A percentile compares a stretch with the other conserved stretches of the same genome.
These are phyloP conservation scores for Nepenthes alata DNA, from an alignment of 179 eudicot genomes.

Conservation along the genomic window DNA sequence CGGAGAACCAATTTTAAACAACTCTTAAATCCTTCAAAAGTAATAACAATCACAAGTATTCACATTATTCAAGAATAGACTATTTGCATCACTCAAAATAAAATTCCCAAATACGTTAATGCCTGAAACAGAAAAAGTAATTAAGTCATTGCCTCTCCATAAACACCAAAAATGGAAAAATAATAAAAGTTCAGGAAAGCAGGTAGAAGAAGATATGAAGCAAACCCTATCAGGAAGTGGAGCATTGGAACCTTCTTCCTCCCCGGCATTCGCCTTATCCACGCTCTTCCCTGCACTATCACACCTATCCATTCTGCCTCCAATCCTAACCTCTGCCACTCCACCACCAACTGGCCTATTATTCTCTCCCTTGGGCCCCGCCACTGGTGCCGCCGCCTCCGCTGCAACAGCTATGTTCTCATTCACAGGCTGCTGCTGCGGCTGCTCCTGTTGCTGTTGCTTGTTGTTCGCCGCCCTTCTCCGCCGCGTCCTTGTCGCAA, in stretches of 20 bases:
- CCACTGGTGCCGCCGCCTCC: slow-evolving; percentile 10
- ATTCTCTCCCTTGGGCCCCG: slow-evolving; percentile 11
- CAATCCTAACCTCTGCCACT: slow-evolving; percentile 13
- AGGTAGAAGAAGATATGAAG: slow-evolving; percentile 1
- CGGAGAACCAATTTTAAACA: no score
- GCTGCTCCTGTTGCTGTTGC: slow-evolving; percentile 15
- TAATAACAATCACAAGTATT: no score
- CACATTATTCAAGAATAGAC: no score
- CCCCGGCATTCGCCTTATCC: slow-evolving; percentile 30
- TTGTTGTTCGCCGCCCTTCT: slow-evolving; percentile 21
- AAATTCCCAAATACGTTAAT: no score
- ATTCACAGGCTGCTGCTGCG: slow-evolving; percentile 19
- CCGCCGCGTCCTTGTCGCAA: slow-evolving; percentile 44
- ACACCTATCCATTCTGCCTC: slow-evolving; percentile 27
- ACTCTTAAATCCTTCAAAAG: no score
- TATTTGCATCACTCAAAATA: no score
- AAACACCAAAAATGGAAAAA: not conserved
- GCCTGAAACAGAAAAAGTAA: no score
- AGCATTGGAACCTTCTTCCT: slow-evolving; percentile 26
- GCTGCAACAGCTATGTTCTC: slow-evolving; percentile 18
- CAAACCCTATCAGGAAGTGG: slow-evolving; percentile 48
- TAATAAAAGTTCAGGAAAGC: not conserved
- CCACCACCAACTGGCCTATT: slow-evolving; percentile 5
- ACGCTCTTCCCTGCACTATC: slow-evolving; percentile 20
- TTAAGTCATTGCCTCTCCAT: not conserved